Evolutionary conservation across 2,329 filamentous ascomycete species (phyloP).

Genomic region (Blastomyces silverae): DNA sequence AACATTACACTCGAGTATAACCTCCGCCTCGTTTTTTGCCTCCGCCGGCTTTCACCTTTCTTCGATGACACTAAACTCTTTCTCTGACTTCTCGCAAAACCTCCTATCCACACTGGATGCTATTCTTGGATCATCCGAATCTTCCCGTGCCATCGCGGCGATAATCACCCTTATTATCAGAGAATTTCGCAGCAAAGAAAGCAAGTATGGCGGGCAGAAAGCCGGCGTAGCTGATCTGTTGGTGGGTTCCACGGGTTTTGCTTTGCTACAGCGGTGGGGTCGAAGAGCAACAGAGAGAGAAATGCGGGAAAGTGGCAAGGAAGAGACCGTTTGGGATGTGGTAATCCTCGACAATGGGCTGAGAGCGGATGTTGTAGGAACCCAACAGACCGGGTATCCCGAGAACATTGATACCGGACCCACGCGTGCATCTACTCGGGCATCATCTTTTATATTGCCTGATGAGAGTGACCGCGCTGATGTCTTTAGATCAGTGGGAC

Average conservation of each 20-base stretch:
- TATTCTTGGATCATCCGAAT: constrained; percentile 44
- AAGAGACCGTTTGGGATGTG: constrained; percentile 44
- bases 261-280: constrained; percentile 44
- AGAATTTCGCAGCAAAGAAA: constrained; percentile 38
- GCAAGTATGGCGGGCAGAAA: constrained; percentile 29
- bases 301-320: constrained; percentile 37
- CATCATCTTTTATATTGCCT: constrained; percentile 47
- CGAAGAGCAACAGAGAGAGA: constrained; percentile 40
- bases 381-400: constrained; percentile 32
- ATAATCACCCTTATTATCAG: constrained; percentile 43
- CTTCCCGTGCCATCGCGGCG: constrained; percentile 44
- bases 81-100: constrained; percentile 40
- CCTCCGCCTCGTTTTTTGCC: constrained; percentile 43
- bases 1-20: constrained; percentile 41
- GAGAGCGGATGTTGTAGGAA: constrained; percentile 44
- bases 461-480: constrained; percentile 30
- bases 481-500: constrained; percentile 36
- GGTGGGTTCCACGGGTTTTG: constrained; percentile 41
- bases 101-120: constrained; percentile 43
- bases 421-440: constrained; percentile 39
- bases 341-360: constrained; percentile 44
- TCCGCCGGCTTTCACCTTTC: constrained; percentile 44
- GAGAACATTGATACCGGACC: constrained; percentile 40
- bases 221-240: constrained; percentile 41
- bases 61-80: constrained; percentile 39